phyloP scores from a whole-genome alignment of 2,329 filamentous ascomycete species.

The Purpureocillium takamizusanense region DNA sequence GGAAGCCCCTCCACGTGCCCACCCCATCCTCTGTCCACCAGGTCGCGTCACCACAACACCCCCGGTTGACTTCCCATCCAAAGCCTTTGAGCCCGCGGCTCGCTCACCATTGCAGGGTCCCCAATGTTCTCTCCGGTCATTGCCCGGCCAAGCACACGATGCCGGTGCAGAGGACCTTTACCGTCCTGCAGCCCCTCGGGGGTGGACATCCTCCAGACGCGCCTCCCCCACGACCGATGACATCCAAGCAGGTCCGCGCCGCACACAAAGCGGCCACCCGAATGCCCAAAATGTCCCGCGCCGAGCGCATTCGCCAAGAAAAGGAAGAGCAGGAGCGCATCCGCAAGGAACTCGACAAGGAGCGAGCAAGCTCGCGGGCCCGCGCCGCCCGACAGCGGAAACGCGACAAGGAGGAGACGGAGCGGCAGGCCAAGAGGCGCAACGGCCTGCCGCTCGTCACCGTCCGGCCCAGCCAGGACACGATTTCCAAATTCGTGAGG shows the following conservation, averaged over 20 bases:
- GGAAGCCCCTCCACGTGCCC: background rate
- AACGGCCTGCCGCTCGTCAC: slow-evolving; percentile 44
- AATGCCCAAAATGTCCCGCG: slow-evolving; percentile 27
- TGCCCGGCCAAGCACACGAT: slow-evolving; percentile 13
- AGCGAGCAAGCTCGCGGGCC: slow-evolving; percentile 37
- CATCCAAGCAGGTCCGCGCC: slow-evolving; percentile 30
- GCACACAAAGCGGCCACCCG: slow-evolving; percentile 26
- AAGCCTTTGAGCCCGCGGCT: too few relatives aligned
- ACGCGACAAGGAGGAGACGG: slow-evolving; percentile 41
- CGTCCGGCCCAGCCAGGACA: slow-evolving; percentile 48
- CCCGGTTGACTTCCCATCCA: background rate
- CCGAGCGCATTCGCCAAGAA: slow-evolving; percentile 28
- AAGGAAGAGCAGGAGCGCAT: slow-evolving; percentile 46
- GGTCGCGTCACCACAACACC: background rate
- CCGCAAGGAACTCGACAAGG: slow-evolving; percentile 40
- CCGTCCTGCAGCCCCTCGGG: slow-evolving; percentile 27
- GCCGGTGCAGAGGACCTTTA: slow-evolving; percentile 34
- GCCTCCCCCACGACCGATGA: slow-evolving; percentile 20
- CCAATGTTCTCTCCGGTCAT: slow-evolving; percentile 2
- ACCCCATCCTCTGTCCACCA: background rate
- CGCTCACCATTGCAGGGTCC: too few relatives aligned
- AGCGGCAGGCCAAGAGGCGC: slow-evolving; percentile 39
- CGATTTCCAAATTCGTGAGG: slow-evolving; percentile 43
- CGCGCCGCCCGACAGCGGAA: slow-evolving; percentile 44
- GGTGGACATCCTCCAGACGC: background rate